These are phyloP conservation scores for Penicillium sp. DNA, from an alignment of 2,329 filamentous ascomycete species.

Conservation along the genomic window DNA sequence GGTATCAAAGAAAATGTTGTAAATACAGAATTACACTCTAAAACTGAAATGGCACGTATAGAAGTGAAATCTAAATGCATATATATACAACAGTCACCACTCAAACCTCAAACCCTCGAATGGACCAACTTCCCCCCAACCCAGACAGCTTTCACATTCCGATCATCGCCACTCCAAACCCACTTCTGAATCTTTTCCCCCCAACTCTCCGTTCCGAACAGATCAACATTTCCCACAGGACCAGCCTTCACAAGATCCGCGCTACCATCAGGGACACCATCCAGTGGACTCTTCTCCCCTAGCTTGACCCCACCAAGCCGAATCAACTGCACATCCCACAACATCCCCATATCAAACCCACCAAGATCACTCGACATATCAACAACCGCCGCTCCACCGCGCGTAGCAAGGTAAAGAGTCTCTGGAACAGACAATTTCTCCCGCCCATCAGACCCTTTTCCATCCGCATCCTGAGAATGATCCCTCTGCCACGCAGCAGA, in stretches of 20 bases:
- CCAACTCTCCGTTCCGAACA: slow-evolving; percentile 92
- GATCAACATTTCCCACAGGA: slow-evolving; percentile 66
- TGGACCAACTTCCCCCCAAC: slow-evolving; percentile 82
- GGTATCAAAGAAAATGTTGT: not conserved
- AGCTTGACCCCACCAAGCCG: slow-evolving; percentile 52
- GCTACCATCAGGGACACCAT: not conserved
- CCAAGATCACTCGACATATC: slow-evolving; percentile 71
- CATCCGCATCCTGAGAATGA: slow-evolving; percentile 21
- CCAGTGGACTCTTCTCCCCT: slow-evolving; percentile 18
- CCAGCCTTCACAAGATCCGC: slow-evolving; percentile 38
- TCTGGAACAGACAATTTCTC: slow-evolving; percentile 80
- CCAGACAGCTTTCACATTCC: slow-evolving; percentile 87
- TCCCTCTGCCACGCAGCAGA: slow-evolving; percentile 36
- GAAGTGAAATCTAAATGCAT: not conserved
- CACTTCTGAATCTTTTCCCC: slow-evolving; percentile 85
- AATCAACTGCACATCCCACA: slow-evolving; percentile 88
- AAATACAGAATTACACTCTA: not conserved
- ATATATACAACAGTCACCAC: not conserved
- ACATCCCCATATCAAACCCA: slow-evolving; percentile 78
- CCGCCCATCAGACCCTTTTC: slow-evolving; percentile 40
- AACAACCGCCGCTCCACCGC: slow-evolving; percentile 80
- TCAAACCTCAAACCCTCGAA: slow-evolving; percentile 18
- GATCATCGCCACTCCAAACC: slow-evolving; percentile 89
- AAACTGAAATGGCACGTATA: not conserved
- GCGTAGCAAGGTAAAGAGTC: slow-evolving; percentile 78